Evolutionary conservation across 176 grass and related monocot genomes (phyloP).

Genomic region (Typha latifolia): DNA sequence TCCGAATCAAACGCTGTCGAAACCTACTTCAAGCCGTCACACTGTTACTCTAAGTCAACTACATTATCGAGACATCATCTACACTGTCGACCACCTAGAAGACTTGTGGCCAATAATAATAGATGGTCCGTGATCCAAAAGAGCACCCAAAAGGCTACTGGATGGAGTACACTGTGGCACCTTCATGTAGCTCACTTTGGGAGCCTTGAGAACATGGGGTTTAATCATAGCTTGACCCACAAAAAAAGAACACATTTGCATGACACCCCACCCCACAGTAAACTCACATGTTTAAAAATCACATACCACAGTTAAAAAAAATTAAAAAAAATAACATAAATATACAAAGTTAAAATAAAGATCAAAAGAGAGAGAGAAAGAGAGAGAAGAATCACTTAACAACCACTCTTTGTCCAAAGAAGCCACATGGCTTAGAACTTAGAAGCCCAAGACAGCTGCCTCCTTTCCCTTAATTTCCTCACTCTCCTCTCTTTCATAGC

Average conservation of each 20-base stretch:
- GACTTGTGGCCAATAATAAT: not conserved
- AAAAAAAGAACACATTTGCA: not conserved
- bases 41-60: too few relatives aligned
- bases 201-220: not conserved
- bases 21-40: too few relatives aligned
- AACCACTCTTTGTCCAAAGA: not conserved
- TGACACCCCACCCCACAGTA: not conserved
- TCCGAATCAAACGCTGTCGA: too few relatives aligned
- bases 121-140: not conserved
- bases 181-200: constrained; percentile 1
- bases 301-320: not conserved
- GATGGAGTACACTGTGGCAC: not conserved
- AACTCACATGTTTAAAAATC: not conserved
- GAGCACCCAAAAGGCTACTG: too few relatives aligned
- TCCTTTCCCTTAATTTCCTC: not conserved
- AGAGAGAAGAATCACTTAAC: not conserved
- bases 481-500: not conserved
- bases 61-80: too few relatives aligned
- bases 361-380: not conserved
- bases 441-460: not conserved
- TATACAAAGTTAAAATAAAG: not conserved
- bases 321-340: not conserved
- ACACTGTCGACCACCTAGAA: too few relatives aligned
- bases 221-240: constrained; percentile 3
- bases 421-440: not conserved